These are phyloP conservation scores for Rhizopogon salebrosus DNA, from an alignment of 768 basidiomycete genomes.

Conservation along the genomic window DNA sequence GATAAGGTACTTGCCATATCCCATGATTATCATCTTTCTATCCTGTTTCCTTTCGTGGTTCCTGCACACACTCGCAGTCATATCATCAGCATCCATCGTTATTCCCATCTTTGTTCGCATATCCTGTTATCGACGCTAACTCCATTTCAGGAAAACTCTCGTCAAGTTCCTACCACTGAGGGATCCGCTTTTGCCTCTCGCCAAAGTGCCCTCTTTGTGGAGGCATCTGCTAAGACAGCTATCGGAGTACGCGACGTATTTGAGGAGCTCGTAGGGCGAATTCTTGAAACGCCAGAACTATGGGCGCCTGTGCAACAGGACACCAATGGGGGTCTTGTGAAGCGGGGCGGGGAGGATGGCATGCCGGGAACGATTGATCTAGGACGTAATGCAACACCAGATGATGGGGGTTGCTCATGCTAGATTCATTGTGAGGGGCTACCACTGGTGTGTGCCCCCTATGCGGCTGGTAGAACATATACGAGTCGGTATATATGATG, in stretches of 20 bases:
- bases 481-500: background rate
- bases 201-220: conserved; percentile 83
- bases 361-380: conserved; percentile 44
- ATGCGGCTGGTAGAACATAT: background rate
- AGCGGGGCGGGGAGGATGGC: conserved; percentile 12
- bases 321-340: conserved; percentile 3
- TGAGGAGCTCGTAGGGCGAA: conserved; percentile 72
- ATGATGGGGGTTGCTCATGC: background rate
- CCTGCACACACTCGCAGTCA: background rate
- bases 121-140: background rate
- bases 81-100: background rate
- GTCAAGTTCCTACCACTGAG: conserved; percentile 78
- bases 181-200: conserved; percentile 75
- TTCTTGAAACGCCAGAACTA: conserved; percentile 77
- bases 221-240: conserved; percentile 90
- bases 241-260: conserved; percentile 77
- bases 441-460: background rate
- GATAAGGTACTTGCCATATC: conserved; percentile 59
- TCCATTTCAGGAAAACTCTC: conserved; percentile 70
- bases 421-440: background rate
- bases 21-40: background rate
- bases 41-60: background rate
- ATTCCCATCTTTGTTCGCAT: background rate
- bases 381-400: background rate
- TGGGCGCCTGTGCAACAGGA: conserved; percentile 46